These are phyloP conservation scores for Xylaria polymorpha DNA, from an alignment of 2,329 filamentous ascomycete species.

Conservation along the genomic window DNA sequence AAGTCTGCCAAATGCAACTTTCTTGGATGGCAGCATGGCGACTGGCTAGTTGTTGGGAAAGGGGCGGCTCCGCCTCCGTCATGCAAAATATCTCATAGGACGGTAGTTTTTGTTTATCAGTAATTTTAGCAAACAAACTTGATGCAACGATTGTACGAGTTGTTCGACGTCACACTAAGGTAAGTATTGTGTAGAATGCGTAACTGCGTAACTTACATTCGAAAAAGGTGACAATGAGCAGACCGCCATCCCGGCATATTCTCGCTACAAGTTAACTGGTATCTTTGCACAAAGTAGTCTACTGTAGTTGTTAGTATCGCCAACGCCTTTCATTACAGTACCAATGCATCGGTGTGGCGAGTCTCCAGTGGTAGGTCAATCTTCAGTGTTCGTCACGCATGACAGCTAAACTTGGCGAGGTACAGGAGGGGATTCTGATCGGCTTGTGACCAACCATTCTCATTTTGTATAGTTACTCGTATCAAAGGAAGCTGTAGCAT, in stretches of 20 bases:
- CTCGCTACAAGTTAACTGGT: constrained; percentile 9
- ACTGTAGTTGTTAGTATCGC: constrained; percentile 1
- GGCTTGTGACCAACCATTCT: constrained; percentile 14
- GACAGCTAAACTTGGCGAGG: not conserved
- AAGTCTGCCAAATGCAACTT: constrained; percentile 16
- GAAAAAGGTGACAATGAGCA: not conserved
- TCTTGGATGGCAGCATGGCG: constrained; percentile 7
- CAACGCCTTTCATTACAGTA: constrained; percentile 4
- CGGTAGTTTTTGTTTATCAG: not conserved
- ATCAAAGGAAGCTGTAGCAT: not conserved
- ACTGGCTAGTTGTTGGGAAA: constrained; percentile 1
- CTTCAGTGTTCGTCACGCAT: constrained; percentile 4
- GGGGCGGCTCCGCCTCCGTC: constrained; percentile 9
- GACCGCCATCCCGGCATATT: constrained; percentile 16
- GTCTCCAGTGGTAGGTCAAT: constrained; percentile 3
- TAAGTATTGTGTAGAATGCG: constrained; percentile 16
- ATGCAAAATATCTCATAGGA: constrained; percentile 12
- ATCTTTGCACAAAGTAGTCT: constrained; percentile 3
- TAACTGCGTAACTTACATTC: constrained; percentile 2
- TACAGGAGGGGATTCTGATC: constrained; percentile 4
- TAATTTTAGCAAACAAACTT: constrained; percentile 17
- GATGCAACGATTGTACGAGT: constrained; percentile 21
- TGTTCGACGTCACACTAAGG: constrained; percentile 23
- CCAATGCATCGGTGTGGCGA: not conserved
- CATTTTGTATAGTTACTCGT: not conserved